Evolutionary conservation across 2,329 filamentous ascomycete genomes (phyloP), one percentile per base, ranked within the genome.

Genomic region (Alternaria gaisen): DNA sequence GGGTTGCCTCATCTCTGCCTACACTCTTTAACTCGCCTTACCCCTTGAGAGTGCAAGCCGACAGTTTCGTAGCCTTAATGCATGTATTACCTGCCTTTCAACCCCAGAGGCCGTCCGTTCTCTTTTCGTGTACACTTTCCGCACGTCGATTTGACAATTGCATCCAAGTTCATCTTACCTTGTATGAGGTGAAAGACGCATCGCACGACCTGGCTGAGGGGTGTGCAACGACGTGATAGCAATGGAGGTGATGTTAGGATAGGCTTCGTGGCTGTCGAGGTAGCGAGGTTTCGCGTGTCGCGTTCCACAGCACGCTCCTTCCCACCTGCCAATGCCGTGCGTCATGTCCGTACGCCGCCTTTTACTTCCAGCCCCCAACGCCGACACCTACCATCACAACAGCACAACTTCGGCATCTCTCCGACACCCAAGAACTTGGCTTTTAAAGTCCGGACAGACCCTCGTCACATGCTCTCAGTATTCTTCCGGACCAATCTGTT

Each of bases 401-500:
- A 48, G 16, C 20, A 22, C 28, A 4, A 16, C 48, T 52, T 28
- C 53, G 40, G 38, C 16, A 51, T 22, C 18, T 51, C 38, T 44
- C 53, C 53, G 42, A 55, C n/a, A 7, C 34, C 53, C 46, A 51
- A 56, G 50, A 42, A 18, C 54, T 61, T 61, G 54, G 48, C 54
- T 26, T 18, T 28, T 41, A 14, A 16, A 34, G 18, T 41, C 24
- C 50, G 20, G 50, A 16, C n/a, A 22, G 16, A 40, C 24, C 30
- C 32, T 38, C 18, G 22, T 63, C 61, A 63, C 50, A 51, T 61
- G 52, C 40, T 38, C 42, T 24, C 38, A 20, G 43, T 36, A n/a
- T 22, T 20, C 32, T 30, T 34, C 38, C 52, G 51, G 53, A 55
- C 65, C 61, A 67, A 62, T 53, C 58, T 62, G 42, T 57, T 56